Evolutionary conservation across 2,329 filamentous ascomycete species (phyloP), one percentile per base, ranked within the genome.

Genomic region (Emydomyces testavorans): DNA sequence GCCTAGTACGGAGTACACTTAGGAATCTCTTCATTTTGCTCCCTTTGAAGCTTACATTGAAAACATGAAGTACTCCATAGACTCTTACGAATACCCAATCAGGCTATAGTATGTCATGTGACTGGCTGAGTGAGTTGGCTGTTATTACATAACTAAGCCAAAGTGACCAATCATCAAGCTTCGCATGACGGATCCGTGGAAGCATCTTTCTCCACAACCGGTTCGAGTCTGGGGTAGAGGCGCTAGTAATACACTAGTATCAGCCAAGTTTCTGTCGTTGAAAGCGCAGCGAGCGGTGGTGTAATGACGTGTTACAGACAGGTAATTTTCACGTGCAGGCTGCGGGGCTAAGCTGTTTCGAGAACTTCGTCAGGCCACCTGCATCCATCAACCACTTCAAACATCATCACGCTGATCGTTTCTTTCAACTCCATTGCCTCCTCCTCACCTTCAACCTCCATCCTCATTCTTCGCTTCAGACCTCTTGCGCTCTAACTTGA

Each of bases 251-350:
- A 24, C 21, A 21, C 42, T 45, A 26, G 42, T 45, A 45, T 10
- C 21, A 29, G 21, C 31, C 31, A 15, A n/a, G 32, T 32, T 18
- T 37, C 29, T 36, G 6, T 24, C 29, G 1, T 36, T 36, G 42
- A 13, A n/a, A 6, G 5, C 8, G 7, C 35, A 11, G 21, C 45
- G 8, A 39, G n/a, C 13, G 10, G n/a, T 32, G 21, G 10, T 7
- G 21, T 44, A 21, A 31, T 26, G 7, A 10, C 34, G 23, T 38
- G 23, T 44, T 24, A 40, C 10, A 26, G 20, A 26, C 29, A 16
- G 18, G 41, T 40, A 40, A 40, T n/a, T 40, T 40, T 40, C 37
- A 40, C 37, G 37, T 40, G 37, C n/a, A n/a, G n/a, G n/a, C n/a
- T 24, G 37, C 10, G 11, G 4, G 37, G 23, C 29, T 31, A 31